Percentiles rank a stretch among this genome's conserved stretches.
These are phyloP conservation scores for Picochlorum sp. DNA, from an alignment of 139 green algal species.

Conservation along the genomic window DNA sequence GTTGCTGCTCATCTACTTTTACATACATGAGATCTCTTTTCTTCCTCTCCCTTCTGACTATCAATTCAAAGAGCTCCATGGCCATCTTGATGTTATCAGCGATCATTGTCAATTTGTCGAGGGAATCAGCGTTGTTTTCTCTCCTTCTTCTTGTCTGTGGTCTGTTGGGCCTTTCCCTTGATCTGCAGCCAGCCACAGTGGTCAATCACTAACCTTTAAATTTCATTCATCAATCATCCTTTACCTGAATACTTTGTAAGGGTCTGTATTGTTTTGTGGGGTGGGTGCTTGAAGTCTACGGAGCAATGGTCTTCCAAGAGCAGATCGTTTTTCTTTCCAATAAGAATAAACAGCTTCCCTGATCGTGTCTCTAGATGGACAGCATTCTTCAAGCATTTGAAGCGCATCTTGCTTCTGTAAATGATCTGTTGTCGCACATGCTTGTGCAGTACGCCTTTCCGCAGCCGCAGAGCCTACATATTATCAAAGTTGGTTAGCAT, in stretches of 20 bases:
- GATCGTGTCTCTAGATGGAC: conserved; percentile 23
- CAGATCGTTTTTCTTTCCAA: conserved; percentile 77
- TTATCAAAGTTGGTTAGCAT: background rate
- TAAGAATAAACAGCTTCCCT: conserved; percentile 79
- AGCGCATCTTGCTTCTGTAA: conserved; percentile 56
- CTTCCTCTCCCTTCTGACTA: conserved; percentile 58
- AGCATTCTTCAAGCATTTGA: conserved; percentile 30
- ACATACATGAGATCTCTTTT: conserved; percentile 60
- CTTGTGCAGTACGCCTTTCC: conserved; percentile 32
- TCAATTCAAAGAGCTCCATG: conserved; percentile 45
- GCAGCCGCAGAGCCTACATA: conserved; percentile 27
- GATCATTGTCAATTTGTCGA: conserved; percentile 74
- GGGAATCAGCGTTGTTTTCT: conserved; percentile 65
- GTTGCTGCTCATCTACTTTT: conserved; percentile 49
- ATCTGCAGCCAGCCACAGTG: conserved; percentile 19
- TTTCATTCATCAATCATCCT: conserved; percentile 10
- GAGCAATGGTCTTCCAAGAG: conserved; percentile 72
- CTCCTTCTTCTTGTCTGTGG: conserved; percentile 78
- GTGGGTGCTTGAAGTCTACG: conserved; percentile 73
- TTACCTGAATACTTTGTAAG: conserved; percentile 88
- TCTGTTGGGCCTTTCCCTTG: conserved; percentile 76
- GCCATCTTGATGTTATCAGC: conserved; percentile 54
- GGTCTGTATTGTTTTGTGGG: conserved; percentile 74
- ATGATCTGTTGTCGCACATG: conserved; percentile 57
- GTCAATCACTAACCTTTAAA: background rate